Evolutionary conservation across 202 grass and related monocot species (phyloP), one percentile per base, ranked within the genome.

Genomic region (Zoysia matrella): DNA sequence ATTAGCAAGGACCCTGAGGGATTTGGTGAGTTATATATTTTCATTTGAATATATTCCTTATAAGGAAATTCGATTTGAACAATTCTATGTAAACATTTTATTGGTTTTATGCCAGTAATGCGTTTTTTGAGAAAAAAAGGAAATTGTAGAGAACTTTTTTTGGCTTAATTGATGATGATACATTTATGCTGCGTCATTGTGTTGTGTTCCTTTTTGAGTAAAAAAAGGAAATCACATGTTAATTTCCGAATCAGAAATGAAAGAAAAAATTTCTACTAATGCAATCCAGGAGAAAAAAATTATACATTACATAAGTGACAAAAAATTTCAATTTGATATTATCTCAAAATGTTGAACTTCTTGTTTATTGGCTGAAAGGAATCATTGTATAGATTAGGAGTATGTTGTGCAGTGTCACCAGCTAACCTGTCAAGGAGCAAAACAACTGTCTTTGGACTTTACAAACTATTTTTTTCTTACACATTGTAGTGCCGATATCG

Each of bases 1-100:
- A 93, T 98, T 85, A 87, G 68, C 63, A 98, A 95, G 86, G 95
- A 98, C 86, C 77, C 89, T 16, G 92, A 90, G 61, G 95, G 95
- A 93, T 98, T 85, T 87, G 95, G 95, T 98, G 90, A 91, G 88
- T 78, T 80, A 6, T 76, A 22, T 77, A 81, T 78, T 77, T 81
- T 12, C 77, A 86, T 18, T 57, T 81, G 36, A 67, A 51, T 30
- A 42, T 65, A 1, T 46, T 61, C 42, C 77, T 53, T 30, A 13
- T n/a, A n/a, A 11, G 8, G 14, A 30, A 50, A 65, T 76, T 51
- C 58, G 60, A 73, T 72, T 47, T 11, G 9, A 9, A 46, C 68
- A 41, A 56, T 58, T 36, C 16, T 36, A 60, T 72, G 44, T 62
- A 73, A 13, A 82, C 46, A 2, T 76, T 63, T 52, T 77, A 30